Base-by-base conservation (phyloP, 768 basidiomycete species). In the Coprinellus micaceus region DNA sequence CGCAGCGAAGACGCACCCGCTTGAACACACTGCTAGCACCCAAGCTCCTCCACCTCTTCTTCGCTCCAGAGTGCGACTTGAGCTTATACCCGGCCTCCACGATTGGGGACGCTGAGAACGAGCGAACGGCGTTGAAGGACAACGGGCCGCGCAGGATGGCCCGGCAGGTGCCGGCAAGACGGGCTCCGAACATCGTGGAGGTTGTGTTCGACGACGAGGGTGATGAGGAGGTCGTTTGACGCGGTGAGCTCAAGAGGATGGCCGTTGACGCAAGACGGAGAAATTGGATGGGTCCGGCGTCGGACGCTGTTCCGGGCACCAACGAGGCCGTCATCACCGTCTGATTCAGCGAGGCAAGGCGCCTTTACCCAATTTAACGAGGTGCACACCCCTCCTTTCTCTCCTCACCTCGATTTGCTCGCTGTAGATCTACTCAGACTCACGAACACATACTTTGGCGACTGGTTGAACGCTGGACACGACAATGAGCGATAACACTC, bases 51-150 rank as follows among this genome's bases (percentile, higher is more conserved):
- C 88, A 91, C 58, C 89, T 76, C 71, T 91, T 91, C 74, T 91
- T 91, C 22, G 89, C 81, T 10, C 89, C 89, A 2, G 83, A 86
- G 67, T 91, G 89, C 1, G 86, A 81, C 69, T 91, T 91, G 63
- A 91, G 72, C 72, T 91, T 91, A 52, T 89, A 89, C n/a, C 75
- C 76, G 53, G 84, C 87, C 53, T 80, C 77, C 26, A 69, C 67
- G 1, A 77, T 59, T 6, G 80, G 69, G 4, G 84, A 82, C 13
- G 83, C 82, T 36, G 89, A 87, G 69, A 91, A 89, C 13, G 74
- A 62, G 65, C 53, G 30, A 58, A 49, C 24, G 63, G 58, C 26
- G 58, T 54, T 10, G 58, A 44, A 57, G 64, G 54, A 51, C 65
- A 56, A 30, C 65, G 62, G 26, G 46, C 58, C 43, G 30, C 39